Base-by-base conservation (phyloP, 768 basidiomycete genomes). In the Tricholoma sp. region DNA sequence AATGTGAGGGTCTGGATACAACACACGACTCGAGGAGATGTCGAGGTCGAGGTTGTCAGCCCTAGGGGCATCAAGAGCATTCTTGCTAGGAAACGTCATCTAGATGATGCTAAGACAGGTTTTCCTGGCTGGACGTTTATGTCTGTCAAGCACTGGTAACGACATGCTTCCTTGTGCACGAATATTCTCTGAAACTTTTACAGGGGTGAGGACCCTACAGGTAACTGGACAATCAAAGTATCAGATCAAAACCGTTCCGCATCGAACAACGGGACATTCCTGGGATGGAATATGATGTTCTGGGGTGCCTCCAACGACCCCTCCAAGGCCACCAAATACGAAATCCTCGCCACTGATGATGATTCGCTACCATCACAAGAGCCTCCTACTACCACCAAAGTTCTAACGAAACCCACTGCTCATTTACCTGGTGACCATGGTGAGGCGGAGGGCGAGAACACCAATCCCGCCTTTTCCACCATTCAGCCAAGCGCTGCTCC, bases 61-160 rank as follows among this genome's bases (percentile, higher is more conserved):
- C 96, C 97, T 0, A 83, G 82, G 45, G 93, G 93, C 10, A 77
- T 98, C 59, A 86, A 75, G 67, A 97, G 94, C 66, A 77, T 98
- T 12, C 72, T 99, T 39, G 95, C 89, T 18, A 83, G 84, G 17
- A 78, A 76, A 55, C 82, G 97, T 59, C 64, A 75, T 33, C 76
- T 76, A 11, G 97, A 99, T 66, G 68, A 68, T 36, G 85, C 80
- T 15, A 68, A 64, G 4, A 79, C 76, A 8, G 96, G 97, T 8
- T 96, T 80, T 68, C 83, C 83, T n/a, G 95, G 92, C 0, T 99
- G 97, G 97, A 87, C 81, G n/a, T 99, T 99, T 69, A 98, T 98
- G 94, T 84, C 85, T 32, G 82, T 98, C 55, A 99, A 99, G 71
- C 97, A 99, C 66, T 99, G 97, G 96, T 95, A 56, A 69, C 84